Percentiles rank a stretch among this genome's conserved stretches.
Conservation (phyloP, 148 eudicot species). For the Fagopyrum esculentum region DNA sequence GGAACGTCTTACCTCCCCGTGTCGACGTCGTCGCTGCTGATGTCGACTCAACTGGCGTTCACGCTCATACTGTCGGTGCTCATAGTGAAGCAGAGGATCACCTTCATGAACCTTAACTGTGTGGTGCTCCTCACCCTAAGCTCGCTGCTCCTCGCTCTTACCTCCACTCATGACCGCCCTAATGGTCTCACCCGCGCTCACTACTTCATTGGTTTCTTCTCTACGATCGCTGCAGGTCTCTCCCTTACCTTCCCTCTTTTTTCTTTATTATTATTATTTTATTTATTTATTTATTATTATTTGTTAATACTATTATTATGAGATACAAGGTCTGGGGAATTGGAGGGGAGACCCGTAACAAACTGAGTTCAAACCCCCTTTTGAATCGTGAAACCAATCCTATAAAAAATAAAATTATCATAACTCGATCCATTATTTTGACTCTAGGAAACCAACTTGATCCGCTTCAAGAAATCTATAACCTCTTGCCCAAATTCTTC, state of each 20-base stretch:
- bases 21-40: constrained; percentile 54
- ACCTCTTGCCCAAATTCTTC: no score
- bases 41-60: constrained; percentile 60
- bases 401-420: no score
- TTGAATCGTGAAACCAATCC: no score
- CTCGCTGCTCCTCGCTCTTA: constrained; percentile 46
- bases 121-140: constrained; percentile 53
- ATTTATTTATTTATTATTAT: not conserved
- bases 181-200: constrained; percentile 31
- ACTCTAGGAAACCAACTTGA: no score
- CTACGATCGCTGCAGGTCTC: constrained; percentile 43
- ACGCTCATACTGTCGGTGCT: constrained; percentile 47
- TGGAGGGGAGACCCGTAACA: no score
- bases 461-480: no score
- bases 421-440: no score
- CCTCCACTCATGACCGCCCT: constrained; percentile 41
- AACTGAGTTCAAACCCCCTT: no score
- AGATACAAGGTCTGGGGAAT: no score
- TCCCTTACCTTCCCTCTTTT: not conserved
- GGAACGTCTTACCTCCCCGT: constrained; percentile 74
- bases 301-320: not conserved
- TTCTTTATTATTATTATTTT: not conserved
- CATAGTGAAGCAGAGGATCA: constrained; percentile 57
- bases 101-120: constrained; percentile 60
- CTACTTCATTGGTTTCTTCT: constrained; percentile 55